Percentiles rank a stretch among this genome's conserved stretches.
These are phyloP conservation scores for Oryza meyeriana DNA, from an alignment of 176 grass and related monocot genomes.

Conservation along the genomic window DNA sequence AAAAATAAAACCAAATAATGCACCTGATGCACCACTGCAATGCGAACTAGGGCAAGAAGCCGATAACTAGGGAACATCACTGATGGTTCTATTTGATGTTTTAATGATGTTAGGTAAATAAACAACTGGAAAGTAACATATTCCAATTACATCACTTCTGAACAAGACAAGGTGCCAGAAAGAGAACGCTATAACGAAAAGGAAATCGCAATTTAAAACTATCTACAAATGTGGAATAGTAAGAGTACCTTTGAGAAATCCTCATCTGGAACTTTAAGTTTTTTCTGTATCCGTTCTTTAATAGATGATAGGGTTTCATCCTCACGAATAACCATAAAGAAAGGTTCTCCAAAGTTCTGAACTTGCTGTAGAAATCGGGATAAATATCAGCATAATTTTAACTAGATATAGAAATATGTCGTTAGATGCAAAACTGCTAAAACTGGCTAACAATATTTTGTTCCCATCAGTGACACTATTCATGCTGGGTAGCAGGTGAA, in stretches of 20 bases:
- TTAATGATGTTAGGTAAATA: not conserved
- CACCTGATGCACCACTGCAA: not conserved
- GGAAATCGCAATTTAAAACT: not conserved
- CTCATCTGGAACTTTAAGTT: constrained; percentile 81
- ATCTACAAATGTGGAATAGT: not conserved
- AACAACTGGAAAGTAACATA: not conserved
- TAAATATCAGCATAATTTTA: constrained; percentile 22
- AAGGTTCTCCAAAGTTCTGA: constrained; percentile 98
- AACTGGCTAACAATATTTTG: not conserved
- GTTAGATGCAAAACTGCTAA: not conserved
- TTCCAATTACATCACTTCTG: not conserved
- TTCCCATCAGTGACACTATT: not conserved
- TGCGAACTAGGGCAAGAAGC: not conserved
- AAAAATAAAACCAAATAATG: not conserved
- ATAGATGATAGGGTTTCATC: constrained; percentile 80
- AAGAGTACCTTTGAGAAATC: constrained; percentile 86
- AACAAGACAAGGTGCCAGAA: not conserved
- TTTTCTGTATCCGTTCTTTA: constrained; percentile 89
- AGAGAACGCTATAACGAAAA: constrained; percentile 8
- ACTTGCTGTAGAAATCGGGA: constrained; percentile 61
- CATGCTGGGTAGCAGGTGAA: not conserved
- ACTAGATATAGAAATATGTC: constrained; percentile 7
- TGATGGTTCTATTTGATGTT: not conserved
- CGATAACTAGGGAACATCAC: not conserved
- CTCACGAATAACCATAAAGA: constrained; percentile 97